Evolutionary conservation across 805 yeast genomes (phyloP), one percentile per base, ranked within the genome.

Genomic region (Ogataea ganodermae): DNA sequence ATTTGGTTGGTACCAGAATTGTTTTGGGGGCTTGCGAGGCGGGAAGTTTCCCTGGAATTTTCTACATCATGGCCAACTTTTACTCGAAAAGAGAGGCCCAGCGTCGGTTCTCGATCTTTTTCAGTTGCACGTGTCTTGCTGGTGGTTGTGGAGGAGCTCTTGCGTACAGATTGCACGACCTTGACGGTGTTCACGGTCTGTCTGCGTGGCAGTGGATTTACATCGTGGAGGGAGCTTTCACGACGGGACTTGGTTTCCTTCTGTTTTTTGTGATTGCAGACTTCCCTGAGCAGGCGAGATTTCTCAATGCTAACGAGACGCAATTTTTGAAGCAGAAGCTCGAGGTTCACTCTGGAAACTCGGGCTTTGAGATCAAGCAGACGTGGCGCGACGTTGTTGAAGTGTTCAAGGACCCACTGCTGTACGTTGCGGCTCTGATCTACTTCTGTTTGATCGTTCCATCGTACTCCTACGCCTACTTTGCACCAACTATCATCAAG

Each of bases 61-160:
- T 86, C 63, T 86, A 84, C 63, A 72, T 85, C 48, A 71, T 85
- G 58, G 73, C 86, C 31, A 79, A 80, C 65, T 85, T 82, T 70
- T 85, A 85, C 66, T 70, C 80, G 31, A 75, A 83, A 44, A 65
- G 66, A 14, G 91, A 85, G 63, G 77, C 89, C 10, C 89, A 84
- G 67, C 76, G 82, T 60, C 68, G 92, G 44, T 84, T 82, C 63
- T 75, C 85, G 28, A 76, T 81, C 44, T 85, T 86, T 66, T 84
- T 86, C 68, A 72, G 84, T 27, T 80, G 85, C 39, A 83, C 91
- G 3, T 79, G 85, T 53, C 72, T 86, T 45, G 88, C 91, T 2
- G 91, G 94, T 62, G 90, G 87, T 20, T 85, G 86, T 55, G 84
- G 85, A 12, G 90, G 90, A 48, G 80, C 87, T 23, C 74, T 86